Percentiles rank a stretch among this genome's conserved stretches.
These are phyloP conservation scores for Rhododendron simsii DNA, from an alignment of 148 eudicot species.

Conservation along the genomic window DNA sequence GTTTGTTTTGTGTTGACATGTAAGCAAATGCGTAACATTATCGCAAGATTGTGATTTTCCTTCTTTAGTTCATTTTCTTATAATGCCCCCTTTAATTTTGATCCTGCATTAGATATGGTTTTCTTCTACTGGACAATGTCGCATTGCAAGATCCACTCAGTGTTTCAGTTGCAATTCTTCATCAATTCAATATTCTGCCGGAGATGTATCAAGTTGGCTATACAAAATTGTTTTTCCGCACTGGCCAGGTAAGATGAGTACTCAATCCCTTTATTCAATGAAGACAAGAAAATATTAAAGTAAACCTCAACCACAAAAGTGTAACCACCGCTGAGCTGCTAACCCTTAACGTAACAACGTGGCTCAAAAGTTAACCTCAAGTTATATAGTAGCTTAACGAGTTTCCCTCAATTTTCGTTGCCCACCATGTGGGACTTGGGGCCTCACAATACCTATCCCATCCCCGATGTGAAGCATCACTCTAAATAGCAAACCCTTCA, in stretches of 20 bases:
- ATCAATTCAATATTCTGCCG: slow-evolving; percentile 83
- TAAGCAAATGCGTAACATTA: background rate
- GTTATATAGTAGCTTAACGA: background rate
- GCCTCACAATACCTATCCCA: background rate
- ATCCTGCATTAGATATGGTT: slow-evolving; percentile 62
- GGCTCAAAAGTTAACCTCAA: background rate
- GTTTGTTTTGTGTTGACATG: background rate
- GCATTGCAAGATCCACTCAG: slow-evolving; percentile 85
- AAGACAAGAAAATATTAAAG: background rate
- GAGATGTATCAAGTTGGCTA: slow-evolving; percentile 99
- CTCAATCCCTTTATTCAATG: background rate
- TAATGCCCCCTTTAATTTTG: background rate
- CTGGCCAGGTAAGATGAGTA: slow-evolving; percentile 71
- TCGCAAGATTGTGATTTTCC: background rate
- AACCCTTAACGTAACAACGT: background rate
- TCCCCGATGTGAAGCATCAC: background rate
- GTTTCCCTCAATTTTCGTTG: background rate
- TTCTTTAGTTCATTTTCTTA: background rate
- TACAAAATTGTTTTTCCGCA: slow-evolving; percentile 88
- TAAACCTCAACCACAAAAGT: background rate
- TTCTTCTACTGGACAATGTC: slow-evolving; percentile 69
- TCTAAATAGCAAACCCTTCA: background rate
- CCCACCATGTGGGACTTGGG: background rate
- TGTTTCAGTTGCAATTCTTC: slow-evolving; percentile 87
- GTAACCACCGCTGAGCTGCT: background rate